Percentiles rank a stretch among this genome's conserved stretches.
phyloP scores from a whole-genome alignment of 352 stramenopile genomes.

The Plasmopara halstedii region DNA sequence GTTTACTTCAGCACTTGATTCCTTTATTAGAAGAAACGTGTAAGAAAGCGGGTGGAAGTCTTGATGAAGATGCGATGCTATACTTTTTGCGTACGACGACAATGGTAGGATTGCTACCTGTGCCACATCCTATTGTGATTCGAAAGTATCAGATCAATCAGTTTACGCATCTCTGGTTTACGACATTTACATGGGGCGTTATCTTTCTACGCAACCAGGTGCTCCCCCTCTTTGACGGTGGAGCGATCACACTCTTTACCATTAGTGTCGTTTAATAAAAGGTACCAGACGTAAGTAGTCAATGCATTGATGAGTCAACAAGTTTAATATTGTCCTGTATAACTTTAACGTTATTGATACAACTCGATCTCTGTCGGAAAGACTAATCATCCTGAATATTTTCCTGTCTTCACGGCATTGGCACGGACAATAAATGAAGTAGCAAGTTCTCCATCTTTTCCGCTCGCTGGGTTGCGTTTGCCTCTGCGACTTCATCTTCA shows the following conservation, averaged over 20 bases:
- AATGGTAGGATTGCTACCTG: constrained; percentile 96
- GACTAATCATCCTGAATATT: too few species aligned
- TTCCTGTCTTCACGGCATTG: constrained; percentile 21
- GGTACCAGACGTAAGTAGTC: not conserved
- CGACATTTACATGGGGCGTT: constrained; percentile 97
- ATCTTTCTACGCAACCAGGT: constrained; percentile 97
- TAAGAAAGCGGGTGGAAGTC: constrained; percentile 67
- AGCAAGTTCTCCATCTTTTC: constrained; percentile 72
- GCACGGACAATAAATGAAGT: constrained; percentile 56
- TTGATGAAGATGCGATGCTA: constrained; percentile 95
- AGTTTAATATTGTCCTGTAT: too few species aligned
- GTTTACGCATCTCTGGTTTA: constrained; percentile 98
- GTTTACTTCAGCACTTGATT: constrained; percentile 92
- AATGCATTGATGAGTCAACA: too few species aligned
- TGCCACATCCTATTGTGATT: constrained; percentile 98
- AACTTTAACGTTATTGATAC: constrained; percentile 17
- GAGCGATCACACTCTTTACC: constrained; percentile 94
- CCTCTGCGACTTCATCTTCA: constrained; percentile 48
- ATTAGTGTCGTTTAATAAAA: constrained; percentile 75
- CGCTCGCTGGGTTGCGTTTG: constrained; percentile 41
- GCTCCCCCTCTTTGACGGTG: constrained; percentile 95
- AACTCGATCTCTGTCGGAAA: constrained; percentile 14
- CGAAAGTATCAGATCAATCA: constrained; percentile 98
- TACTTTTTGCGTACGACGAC: constrained; percentile 95
- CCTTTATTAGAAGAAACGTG: constrained; percentile 79